These are phyloP conservation scores for Solanum clarkiae DNA, from an alignment of 257 asterid genomes.

Conservation along the genomic window DNA sequence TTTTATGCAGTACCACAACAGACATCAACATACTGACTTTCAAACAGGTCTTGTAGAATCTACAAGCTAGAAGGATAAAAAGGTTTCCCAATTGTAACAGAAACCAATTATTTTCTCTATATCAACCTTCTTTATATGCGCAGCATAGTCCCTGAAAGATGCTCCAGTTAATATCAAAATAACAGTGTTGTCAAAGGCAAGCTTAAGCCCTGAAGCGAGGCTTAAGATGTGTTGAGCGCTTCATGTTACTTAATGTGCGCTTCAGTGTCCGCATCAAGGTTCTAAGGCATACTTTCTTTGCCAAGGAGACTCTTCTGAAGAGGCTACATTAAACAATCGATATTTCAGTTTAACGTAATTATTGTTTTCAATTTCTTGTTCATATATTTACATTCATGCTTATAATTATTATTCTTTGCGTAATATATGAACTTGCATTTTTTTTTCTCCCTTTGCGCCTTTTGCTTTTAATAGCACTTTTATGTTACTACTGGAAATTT, in stretches of 20 bases:
- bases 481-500: neutral
- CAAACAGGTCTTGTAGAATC: neutral
- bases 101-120: neutral
- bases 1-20: neutral
- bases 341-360: too few species aligned
- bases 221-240: neutral
- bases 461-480: neutral
- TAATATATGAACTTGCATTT: neutral
- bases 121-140: neutral
- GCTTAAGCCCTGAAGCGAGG: neutral
- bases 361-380: too few species aligned
- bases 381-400: neutral
- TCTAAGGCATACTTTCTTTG: neutral
- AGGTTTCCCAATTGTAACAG: neutral
- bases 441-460: neutral
- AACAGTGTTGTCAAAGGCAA: neutral
- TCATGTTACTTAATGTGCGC: neutral
- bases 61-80: neutral
- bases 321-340: neutral
- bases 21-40: neutral
- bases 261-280: neutral
- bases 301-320: neutral
- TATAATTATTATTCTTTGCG: neutral
- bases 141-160: neutral
- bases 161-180: neutral